Percentiles rank a stretch among this genome's conserved stretches.
phyloP scores from a whole-genome alignment of 192 early-diverging fungal species.

The Backusella liffmaniae region DNA sequence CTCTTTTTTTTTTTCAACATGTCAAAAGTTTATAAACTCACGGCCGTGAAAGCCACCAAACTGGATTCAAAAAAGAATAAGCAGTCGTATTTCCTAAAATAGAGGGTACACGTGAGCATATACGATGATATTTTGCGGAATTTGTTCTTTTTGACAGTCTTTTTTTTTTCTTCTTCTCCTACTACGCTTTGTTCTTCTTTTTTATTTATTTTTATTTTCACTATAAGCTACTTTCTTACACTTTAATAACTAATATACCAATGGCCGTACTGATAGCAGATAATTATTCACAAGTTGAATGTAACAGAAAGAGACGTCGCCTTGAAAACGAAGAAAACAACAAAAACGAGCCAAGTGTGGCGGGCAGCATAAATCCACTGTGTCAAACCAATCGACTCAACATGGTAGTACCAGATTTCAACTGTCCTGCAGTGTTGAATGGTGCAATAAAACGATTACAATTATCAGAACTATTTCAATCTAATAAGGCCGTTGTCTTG shows the following conservation, averaged over 20 bases:
- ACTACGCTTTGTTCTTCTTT: not conserved
- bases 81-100: not conserved
- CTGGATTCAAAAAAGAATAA: conserved; percentile 8
- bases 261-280: not conserved
- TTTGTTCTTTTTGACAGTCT: not conserved
- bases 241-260: conserved; percentile 1
- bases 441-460: conserved; percentile 4
- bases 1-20: not conserved
- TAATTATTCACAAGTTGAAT: not conserved
- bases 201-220: not conserved
- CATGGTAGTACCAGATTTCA: conserved; percentile 20
- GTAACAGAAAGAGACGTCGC: conserved; percentile 8
- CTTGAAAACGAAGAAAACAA: not conserved
- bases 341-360: not conserved
- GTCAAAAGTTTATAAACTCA: conserved; percentile 1
- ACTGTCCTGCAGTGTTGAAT: conserved; percentile 12
- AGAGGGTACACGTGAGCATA: not conserved
- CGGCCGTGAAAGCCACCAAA: not conserved
- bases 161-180: not conserved
- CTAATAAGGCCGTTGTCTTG: conserved; percentile 15
- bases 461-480: conserved; percentile 4
- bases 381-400: not conserved
- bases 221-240: not conserved
- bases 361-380: conserved; percentile 4
- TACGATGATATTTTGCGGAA: not conserved